Base-by-base conservation (phyloP, 352 stramenopile genomes). In the Saprolegnia diclina region DNA sequence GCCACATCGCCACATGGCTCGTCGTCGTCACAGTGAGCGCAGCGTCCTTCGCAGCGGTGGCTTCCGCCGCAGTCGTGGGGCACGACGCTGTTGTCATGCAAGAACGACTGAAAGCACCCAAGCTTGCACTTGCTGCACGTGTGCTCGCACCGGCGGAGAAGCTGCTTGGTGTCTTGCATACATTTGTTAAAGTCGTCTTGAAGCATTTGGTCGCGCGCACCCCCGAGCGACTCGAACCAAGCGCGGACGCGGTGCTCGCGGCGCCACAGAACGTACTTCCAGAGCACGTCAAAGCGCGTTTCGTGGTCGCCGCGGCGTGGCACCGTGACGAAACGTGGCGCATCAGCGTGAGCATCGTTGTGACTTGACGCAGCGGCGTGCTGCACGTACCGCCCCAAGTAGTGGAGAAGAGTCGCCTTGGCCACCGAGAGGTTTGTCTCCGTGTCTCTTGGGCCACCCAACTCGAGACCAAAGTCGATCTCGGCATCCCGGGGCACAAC, bases 121-220 rank as follows among this genome's bases (percentile, higher is more conserved):
- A 91, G 69, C 10, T 77, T 76, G 19, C 81, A 91, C 0, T 77
- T 42, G 3, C 67, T 71, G 52, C 85, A 93, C 5, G 75, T 71
- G 56, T 80, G 78, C 35, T 87, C 73, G 53, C 85, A 93, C 3
- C 85, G 85, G 0, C 72, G 75, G 9, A 89, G 73, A 11, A 90
- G 64, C 26, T 79, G 73, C 52, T 87, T 73, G 54, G 91, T 78
- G 56, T 90, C 78, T 0, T 81, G 24, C 1, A 56, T 55, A 13
- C 74, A 79, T 80, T 80, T 89, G 5, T 81, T 79, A 0, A 87
- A 76, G 0, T 80, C 67, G 0, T 86, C 56, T 29, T n/a, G 42
- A n/a, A 48, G 42, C 42, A 4, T 7, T 48, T 48, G 42, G 42
- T 7, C 3, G 42, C 42, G 4, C 18, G 42, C 2, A 7, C 11